phyloP scores from a whole-genome alignment of 108 stramenopile genomes.

The Phaeodactylum tricornutum region DNA sequence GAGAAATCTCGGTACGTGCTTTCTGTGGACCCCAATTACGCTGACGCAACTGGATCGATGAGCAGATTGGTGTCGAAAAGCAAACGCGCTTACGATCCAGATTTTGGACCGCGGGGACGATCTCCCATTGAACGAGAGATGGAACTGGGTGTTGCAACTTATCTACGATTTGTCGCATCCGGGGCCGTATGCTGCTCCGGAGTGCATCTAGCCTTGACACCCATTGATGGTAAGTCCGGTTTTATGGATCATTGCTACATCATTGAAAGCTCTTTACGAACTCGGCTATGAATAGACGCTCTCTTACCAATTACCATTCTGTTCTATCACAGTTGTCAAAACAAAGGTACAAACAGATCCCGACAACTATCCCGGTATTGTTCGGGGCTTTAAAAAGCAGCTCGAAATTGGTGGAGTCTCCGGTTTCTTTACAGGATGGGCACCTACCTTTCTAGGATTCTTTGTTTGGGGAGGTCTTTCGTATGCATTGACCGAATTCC shows the following conservation, averaged over 20 bases:
- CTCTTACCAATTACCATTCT: neutral
- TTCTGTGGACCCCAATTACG: conserved; percentile 14
- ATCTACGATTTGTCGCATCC: conserved; percentile 52
- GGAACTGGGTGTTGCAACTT: conserved; percentile 40
- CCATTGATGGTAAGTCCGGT: too few species aligned
- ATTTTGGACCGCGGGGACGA: conserved; percentile 74
- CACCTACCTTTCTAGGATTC: conserved; percentile 74
- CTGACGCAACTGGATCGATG: conserved; percentile 1
- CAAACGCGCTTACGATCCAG: conserved; percentile 51
- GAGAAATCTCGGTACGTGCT: conserved; percentile 43
- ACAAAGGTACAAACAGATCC: conserved; percentile 83
- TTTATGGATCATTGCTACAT: too few species aligned
- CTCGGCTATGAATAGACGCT: too few species aligned
- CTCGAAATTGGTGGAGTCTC: conserved; percentile 34
- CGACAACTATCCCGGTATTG: conserved; percentile 46
- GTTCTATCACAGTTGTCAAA: conserved; percentile 29
- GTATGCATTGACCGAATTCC: conserved; percentile 64
- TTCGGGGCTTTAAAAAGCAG: conserved; percentile 46
- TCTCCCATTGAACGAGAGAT: conserved; percentile 79
- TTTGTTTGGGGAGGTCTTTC: conserved; percentile 56
- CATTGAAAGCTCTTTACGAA: too few species aligned
- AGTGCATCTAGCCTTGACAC: conserved; percentile 66
- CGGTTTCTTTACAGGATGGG: conserved; percentile 77
- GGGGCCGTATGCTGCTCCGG: conserved; percentile 67
- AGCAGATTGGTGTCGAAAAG: conserved; percentile 13